phyloP scores from a whole-genome alignment of 2,329 filamentous ascomycete genomes.

The Alternaria hordeiaustralica region DNA sequence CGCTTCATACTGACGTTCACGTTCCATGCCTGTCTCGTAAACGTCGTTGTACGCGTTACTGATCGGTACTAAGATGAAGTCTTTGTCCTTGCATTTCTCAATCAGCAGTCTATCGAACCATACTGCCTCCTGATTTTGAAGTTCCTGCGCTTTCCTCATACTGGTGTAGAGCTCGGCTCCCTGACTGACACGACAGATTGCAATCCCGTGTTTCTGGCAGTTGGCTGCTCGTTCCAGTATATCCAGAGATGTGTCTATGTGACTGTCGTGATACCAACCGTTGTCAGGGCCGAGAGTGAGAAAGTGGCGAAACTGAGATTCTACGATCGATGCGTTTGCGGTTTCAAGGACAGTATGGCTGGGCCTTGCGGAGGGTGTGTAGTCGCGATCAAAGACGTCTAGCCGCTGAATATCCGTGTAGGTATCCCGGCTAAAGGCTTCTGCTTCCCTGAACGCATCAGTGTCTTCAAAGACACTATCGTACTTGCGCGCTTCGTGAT shows the following conservation, averaged over 20 bases:
- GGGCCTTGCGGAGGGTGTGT: neutral
- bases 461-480: neutral
- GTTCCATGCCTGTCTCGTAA: neutral
- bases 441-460: neutral
- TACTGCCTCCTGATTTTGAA: neutral
- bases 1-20: neutral
- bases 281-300: neutral
- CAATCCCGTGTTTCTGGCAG: neutral
- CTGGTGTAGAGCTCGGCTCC: neutral
- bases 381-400: neutral
- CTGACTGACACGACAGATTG: neutral
- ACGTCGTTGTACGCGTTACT: neutral
- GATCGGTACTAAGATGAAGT: neutral
- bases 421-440: neutral
- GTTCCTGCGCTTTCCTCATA: neutral
- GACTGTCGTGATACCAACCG: neutral
- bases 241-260: neutral
- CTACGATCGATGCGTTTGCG: neutral
- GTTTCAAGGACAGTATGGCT: neutral
- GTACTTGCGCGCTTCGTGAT: neutral
- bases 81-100: neutral
- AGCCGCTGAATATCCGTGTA: neutral
- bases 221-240: neutral
- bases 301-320: neutral
- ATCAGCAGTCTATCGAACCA: neutral